Conservation (phyloP, 345 rosid species). For the Gossypium thurberi region DNA sequence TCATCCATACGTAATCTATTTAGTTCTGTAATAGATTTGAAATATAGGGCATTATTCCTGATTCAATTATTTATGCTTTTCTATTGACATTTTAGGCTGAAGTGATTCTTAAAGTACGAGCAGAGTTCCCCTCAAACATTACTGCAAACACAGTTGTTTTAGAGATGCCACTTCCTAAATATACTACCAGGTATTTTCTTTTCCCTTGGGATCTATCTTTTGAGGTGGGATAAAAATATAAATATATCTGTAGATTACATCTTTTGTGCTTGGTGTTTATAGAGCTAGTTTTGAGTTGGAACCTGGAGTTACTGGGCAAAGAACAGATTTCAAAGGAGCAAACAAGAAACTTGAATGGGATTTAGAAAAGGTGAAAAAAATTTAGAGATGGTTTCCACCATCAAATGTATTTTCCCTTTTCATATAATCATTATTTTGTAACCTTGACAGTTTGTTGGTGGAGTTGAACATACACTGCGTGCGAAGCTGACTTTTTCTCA, state of each 20-base stretch:
- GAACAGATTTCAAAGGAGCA: constrained; percentile 80
- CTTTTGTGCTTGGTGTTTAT: neutral
- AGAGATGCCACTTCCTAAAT: constrained; percentile 93
- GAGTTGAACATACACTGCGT: constrained; percentile 77
- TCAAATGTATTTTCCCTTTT: constrained; percentile 7
- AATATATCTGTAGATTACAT: neutral
- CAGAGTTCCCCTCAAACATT: constrained; percentile 75
- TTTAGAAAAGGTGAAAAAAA: constrained; percentile 50
- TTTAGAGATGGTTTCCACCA: neutral
- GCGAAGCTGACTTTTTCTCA: constrained; percentile 91
- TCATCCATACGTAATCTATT: neutral
- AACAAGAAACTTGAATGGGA: constrained; percentile 87
- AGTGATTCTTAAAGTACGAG: constrained; percentile 76
- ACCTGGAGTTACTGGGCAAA: constrained; percentile 74
- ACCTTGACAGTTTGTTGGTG: constrained; percentile 71
- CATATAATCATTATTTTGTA: constrained; percentile 3
- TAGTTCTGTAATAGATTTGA: neutral
- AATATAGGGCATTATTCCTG: neutral
- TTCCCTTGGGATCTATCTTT: neutral
- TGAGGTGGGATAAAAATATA: neutral
- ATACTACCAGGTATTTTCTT: constrained; percentile 59
- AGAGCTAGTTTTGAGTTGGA: constrained; percentile 33
- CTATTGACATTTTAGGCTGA: constrained; percentile 62
- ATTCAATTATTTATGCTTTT: constrained; percentile 6
- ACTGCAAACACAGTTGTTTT: constrained; percentile 70